These are phyloP conservation scores for Fraxinus quadrangulata DNA, from an alignment of 257 asterid species.

Conservation along the genomic window DNA sequence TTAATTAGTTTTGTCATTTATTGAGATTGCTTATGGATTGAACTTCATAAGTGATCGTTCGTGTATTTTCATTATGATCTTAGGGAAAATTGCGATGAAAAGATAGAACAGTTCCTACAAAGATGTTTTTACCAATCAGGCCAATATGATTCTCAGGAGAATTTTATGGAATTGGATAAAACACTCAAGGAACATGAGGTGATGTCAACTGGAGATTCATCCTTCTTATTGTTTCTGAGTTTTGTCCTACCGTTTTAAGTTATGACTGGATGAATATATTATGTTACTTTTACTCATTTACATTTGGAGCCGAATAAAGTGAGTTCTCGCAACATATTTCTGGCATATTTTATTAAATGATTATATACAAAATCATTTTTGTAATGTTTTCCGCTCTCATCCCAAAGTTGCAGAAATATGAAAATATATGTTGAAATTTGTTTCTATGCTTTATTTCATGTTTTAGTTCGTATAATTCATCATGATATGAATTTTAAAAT, in stretches of 20 bases:
- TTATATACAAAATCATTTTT: neutral
- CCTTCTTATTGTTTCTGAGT: neutral
- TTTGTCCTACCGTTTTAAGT: slow-evolving; percentile 11
- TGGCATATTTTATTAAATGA: neutral
- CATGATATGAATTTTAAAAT: slow-evolving; percentile 5
- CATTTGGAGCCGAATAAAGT: slow-evolving; percentile 1
- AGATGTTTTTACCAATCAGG: slow-evolving; percentile 94
- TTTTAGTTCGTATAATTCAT: slow-evolving; percentile 2
- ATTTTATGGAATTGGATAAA: slow-evolving; percentile 71
- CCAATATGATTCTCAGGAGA: slow-evolving; percentile 72
- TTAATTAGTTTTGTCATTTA: neutral
- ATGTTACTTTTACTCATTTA: slow-evolving; percentile 9
- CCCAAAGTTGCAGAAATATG: slow-evolving; percentile 9
- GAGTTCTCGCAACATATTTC: neutral
- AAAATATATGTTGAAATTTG: neutral
- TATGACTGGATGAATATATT: neutral
- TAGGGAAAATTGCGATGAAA: slow-evolving; percentile 93
- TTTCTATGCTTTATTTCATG: neutral
- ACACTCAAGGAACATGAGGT: slow-evolving; percentile 92
- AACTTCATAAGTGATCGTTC: neutral
- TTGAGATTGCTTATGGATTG: neutral
- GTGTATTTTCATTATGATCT: slow-evolving; percentile 18
- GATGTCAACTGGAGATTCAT: slow-evolving; percentile 14
- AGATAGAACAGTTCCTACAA: slow-evolving; percentile 82
- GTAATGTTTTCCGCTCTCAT: neutral